Percentiles rank a stretch among this genome's conserved stretches.
Evolutionary conservation across 441 rosid genomes (phyloP).

Genomic region (Gossypium davidsonii): DNA sequence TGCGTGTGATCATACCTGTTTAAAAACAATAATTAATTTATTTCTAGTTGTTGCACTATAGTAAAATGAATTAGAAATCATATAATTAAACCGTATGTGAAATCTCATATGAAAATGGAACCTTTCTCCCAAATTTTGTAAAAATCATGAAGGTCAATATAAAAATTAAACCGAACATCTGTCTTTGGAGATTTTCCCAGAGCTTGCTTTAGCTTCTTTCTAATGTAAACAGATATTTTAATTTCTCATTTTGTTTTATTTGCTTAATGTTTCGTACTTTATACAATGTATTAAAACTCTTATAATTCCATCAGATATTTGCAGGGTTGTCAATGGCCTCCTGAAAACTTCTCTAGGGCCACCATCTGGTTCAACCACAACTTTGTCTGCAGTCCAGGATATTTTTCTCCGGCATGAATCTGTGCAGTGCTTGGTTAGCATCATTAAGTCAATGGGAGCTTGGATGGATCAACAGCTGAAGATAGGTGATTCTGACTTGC

Average conservation of each 20-base stretch:
- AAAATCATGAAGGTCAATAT: background rate
- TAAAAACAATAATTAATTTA: too few relatives aligned
- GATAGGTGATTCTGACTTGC: slow-evolving; percentile 50
- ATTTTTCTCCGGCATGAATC: slow-evolving; percentile 89
- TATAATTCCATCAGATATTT: slow-evolving; percentile 90
- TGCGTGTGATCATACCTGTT: background rate
- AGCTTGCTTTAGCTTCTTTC: slow-evolving; percentile 1
- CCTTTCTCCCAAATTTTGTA: background rate
- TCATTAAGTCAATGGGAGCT: slow-evolving; percentile 78
- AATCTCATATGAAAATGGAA: background rate
- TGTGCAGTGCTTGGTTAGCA: slow-evolving; percentile 86
- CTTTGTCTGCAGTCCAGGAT: slow-evolving; percentile 78
- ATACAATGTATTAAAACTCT: slow-evolving; percentile 66
- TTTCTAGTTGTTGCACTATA: background rate
- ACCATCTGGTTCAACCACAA: slow-evolving; percentile 83
- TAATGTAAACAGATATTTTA: background rate
- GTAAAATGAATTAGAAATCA: background rate
- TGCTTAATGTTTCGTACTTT: slow-evolving; percentile 13
- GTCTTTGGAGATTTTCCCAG: background rate
- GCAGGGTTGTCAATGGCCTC: slow-evolving; percentile 98
- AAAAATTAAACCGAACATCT: background rate
- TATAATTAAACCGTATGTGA: background rate
- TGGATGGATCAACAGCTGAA: slow-evolving; percentile 92
- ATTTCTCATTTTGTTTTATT: slow-evolving; percentile 1
- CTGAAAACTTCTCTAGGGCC: slow-evolving; percentile 96